phyloP scores from a whole-genome alignment of 169 alveolate genomes.

The Plasmodium malariae region DNA sequence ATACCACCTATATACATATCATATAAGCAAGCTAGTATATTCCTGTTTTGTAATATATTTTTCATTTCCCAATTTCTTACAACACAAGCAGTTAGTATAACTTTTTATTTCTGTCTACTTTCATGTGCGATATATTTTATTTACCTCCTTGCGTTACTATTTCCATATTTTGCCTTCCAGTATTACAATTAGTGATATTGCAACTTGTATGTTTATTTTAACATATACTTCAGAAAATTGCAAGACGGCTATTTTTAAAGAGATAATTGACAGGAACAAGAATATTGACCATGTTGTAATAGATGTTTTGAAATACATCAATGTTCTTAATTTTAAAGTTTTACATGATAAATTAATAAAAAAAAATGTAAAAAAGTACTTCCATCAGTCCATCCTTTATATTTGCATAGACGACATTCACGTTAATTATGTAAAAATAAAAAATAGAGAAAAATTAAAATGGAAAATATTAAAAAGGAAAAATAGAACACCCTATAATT shows the following conservation, averaged over 20 bases:
- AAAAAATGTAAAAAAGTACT: constrained; percentile 51
- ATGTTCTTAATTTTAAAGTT: constrained; percentile 50
- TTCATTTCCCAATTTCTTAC: too few relatives aligned
- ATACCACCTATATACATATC: too few relatives aligned
- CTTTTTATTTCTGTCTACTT: neutral
- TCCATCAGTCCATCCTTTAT: constrained; percentile 43
- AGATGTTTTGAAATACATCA: constrained; percentile 30
- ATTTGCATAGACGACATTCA: constrained; percentile 72
- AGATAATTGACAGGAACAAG: constrained; percentile 21
- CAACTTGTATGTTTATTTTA: constrained; percentile 5
- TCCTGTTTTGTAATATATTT: too few relatives aligned
- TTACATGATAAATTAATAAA: constrained; percentile 53
- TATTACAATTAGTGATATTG: neutral
- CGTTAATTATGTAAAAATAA: constrained; percentile 48
- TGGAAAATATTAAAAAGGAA: neutral
- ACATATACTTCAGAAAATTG: constrained; percentile 36
- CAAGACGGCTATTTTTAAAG: constrained; percentile 65
- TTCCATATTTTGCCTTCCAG: neutral
- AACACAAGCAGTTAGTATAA: too few relatives aligned
- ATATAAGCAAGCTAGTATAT: too few relatives aligned
- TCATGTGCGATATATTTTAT: too few relatives aligned
- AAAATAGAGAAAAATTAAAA: neutral
- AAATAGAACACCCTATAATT: neutral
- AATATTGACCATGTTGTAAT: constrained; percentile 37
- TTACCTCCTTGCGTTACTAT: too few relatives aligned